Percentiles rank a stretch among this genome's conserved stretches.
Conservation (phyloP, 2,329 filamentous ascomycete genomes). For the Setomelanomma holmii region DNA sequence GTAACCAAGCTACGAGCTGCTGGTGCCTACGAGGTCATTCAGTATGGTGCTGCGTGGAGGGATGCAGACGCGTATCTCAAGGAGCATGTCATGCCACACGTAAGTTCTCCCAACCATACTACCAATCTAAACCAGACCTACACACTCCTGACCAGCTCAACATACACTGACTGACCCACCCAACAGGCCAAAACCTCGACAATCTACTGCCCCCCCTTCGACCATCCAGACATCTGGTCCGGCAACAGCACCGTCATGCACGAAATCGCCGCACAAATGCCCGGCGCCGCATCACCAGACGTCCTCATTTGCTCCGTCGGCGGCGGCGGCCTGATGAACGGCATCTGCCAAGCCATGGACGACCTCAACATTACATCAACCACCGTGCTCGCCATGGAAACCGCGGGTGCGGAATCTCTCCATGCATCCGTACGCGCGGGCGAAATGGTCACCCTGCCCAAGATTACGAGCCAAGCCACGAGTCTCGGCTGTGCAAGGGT, state of each 20-base stretch:
- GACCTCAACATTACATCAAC: slow-evolving; percentile 39
- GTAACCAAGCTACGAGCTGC: slow-evolving; percentile 72
- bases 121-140: background rate
- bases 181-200: slow-evolving; percentile 43
- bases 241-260: slow-evolving; percentile 68
- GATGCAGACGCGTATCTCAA: slow-evolving; percentile 74
- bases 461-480: slow-evolving; percentile 78
- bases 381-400: slow-evolving; percentile 76
- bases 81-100: slow-evolving; percentile 60
- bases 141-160: background rate
- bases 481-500: slow-evolving; percentile 78
- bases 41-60: slow-evolving; percentile 71
- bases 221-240: slow-evolving; percentile 71
- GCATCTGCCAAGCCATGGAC: slow-evolving; percentile 74
- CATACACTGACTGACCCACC: background rate
- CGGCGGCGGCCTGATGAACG: slow-evolving; percentile 80
- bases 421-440: slow-evolving; percentile 65
- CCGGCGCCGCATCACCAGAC: slow-evolving; percentile 61
- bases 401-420: slow-evolving; percentile 74
- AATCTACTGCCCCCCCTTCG: slow-evolving; percentile 74
- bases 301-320: slow-evolving; percentile 80
- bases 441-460: slow-evolving; percentile 67
- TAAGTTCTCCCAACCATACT: slow-evolving; percentile 17
- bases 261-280: slow-evolving; percentile 55
- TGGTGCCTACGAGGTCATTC: slow-evolving; percentile 71